Percentiles rank a stretch among this genome's conserved stretches.
phyloP scores from a whole-genome alignment of 148 eudicot species.

The Arctostaphylos glauca region DNA sequence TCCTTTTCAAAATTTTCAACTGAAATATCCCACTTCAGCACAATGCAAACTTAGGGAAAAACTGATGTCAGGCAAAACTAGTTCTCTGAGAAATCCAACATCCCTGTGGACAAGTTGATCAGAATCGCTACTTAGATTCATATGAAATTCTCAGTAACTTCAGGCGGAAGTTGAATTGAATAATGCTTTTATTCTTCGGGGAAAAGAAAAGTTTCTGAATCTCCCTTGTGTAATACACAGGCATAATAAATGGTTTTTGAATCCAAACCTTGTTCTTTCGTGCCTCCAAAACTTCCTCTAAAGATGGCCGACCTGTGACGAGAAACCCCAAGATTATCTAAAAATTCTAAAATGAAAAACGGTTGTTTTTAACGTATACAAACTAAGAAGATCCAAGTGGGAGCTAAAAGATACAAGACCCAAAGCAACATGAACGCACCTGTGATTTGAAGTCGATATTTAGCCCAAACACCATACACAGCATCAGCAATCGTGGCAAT shows the following conservation, averaged over 20 bases:
- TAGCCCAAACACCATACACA: constrained; percentile 85
- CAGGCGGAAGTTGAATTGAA: background rate
- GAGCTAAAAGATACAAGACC: background rate
- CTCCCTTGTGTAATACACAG: background rate
- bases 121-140: background rate
- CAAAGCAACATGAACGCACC: constrained; percentile 33
- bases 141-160: background rate
- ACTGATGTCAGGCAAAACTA: background rate
- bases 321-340: constrained; percentile 4
- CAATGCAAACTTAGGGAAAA: background rate
- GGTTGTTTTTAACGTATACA: background rate
- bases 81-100: background rate
- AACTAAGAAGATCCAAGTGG: background rate
- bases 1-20: background rate
- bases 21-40: background rate
- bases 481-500: constrained; percentile 72
- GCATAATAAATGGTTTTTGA: background rate
- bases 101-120: background rate
- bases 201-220: background rate
- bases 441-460: constrained; percentile 84
- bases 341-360: background rate
- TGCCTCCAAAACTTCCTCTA: constrained; percentile 70
- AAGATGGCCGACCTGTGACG: constrained; percentile 73
- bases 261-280: constrained; percentile 55
- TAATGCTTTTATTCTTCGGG: background rate